phyloP scores from a whole-genome alignment of 1,284 basidiomycete genomes.

The Mycena citricolor region DNA sequence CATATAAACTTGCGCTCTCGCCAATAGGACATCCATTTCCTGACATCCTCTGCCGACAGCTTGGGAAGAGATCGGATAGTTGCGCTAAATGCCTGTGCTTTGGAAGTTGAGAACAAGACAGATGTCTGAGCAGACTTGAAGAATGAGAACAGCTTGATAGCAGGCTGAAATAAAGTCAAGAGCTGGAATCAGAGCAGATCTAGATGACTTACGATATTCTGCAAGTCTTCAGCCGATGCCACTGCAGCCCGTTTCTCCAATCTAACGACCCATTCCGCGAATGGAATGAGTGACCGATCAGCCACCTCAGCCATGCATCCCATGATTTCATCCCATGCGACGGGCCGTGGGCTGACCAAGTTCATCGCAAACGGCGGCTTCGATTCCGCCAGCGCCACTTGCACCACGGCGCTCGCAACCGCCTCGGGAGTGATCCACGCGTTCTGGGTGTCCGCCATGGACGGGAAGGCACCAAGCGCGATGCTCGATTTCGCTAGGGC shows the following conservation, averaged over 20 bases:
- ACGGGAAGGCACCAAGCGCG: slow-evolving; percentile 31
- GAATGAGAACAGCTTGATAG: slow-evolving; percentile 36
- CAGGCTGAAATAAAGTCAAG: too few relatives aligned
- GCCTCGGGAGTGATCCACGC: slow-evolving; percentile 36
- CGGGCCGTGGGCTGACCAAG: slow-evolving; percentile 37
- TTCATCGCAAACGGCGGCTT: slow-evolving; percentile 29
- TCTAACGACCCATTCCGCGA: slow-evolving; percentile 32
- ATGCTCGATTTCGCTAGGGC: slow-evolving; percentile 37
- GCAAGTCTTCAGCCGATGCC: slow-evolving; percentile 22
- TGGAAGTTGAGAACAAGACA: slow-evolving; percentile 26
- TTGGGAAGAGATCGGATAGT: slow-evolving; percentile 23
- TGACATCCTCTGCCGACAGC: slow-evolving; percentile 7
- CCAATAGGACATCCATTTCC: slow-evolving; percentile 24
- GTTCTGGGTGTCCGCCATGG: slow-evolving; percentile 9
- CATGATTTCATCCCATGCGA: slow-evolving; percentile 32
- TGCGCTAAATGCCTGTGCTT: slow-evolving; percentile 25
- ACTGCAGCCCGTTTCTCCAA: slow-evolving; percentile 26
- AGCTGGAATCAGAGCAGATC: too few relatives aligned
- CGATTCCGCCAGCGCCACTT: slow-evolving; percentile 27
- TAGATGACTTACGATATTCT: slow-evolving; percentile 28
- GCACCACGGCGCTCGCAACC: slow-evolving; percentile 32
- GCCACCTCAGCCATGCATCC: slow-evolving; percentile 26
- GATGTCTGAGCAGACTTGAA: slow-evolving; percentile 27
- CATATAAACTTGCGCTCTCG: slow-evolving; percentile 6
- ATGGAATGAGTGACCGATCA: slow-evolving; percentile 29